A percentile compares a stretch with the other conserved stretches of the same genome.
Conservation (phyloP, 2,329 filamentous ascomycete species). For the Fusarium sp. region DNA sequence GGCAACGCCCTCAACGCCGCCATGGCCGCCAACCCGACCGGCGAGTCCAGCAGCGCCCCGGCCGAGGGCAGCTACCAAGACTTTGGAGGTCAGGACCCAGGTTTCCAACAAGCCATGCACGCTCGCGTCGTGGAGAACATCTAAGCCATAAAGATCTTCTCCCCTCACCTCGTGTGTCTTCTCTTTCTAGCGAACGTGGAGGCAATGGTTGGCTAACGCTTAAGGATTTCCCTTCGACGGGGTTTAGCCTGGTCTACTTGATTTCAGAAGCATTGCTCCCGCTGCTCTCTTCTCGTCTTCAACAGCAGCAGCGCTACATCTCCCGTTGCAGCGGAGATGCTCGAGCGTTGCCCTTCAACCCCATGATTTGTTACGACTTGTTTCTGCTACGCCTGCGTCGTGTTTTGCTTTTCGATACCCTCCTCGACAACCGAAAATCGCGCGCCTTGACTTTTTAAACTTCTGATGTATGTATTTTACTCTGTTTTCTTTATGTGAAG, state of each 20-base stretch:
- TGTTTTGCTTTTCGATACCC: constrained; percentile 34
- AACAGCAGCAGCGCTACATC: constrained; percentile 18
- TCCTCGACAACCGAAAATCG: constrained; percentile 9
- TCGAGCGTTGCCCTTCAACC: constrained; percentile 6
- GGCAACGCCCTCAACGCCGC: constrained; percentile 56
- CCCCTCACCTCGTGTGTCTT: constrained; percentile 11
- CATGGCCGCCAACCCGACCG: constrained; percentile 59
- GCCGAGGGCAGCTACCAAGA: constrained; percentile 56
- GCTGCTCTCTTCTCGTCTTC: constrained; percentile 35
- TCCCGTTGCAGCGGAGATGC: constrained; percentile 5
- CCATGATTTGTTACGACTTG: constrained; percentile 1
- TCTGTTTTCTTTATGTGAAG: constrained; percentile 8
- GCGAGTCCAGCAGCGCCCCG: constrained; percentile 62
- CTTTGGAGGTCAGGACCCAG: constrained; percentile 65
- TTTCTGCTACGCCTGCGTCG: constrained; percentile 12
- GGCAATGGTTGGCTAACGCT: constrained; percentile 48
- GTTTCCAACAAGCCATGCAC: constrained; percentile 85
- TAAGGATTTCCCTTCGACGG: constrained; percentile 41
- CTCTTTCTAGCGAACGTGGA: constrained; percentile 14
- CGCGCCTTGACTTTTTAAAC: background rate
- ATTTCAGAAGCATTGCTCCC: constrained; percentile 42
- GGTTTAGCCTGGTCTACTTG: constrained; percentile 53
- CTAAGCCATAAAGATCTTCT: constrained; percentile 58
- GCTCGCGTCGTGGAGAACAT: constrained; percentile 88
- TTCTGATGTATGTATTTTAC: constrained; percentile 33